Evolutionary conservation across 2,329 filamentous ascomycete species (phyloP), one percentile per base, ranked within the genome.

Genomic region (Colletotrichum sp.): DNA sequence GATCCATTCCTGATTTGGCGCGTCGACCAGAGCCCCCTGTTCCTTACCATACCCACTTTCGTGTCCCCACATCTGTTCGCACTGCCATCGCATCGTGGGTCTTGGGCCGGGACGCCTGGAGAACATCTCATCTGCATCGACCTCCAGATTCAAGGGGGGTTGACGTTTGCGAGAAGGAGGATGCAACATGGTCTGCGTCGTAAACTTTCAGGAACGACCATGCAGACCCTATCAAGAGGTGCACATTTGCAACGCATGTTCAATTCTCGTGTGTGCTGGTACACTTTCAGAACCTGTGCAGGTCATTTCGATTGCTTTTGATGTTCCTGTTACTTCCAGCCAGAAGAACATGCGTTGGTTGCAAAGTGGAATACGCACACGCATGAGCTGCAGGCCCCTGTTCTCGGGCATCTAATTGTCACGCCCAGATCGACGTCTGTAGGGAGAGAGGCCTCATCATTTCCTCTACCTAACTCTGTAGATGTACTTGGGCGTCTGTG

Each of bases 81-180:
- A 72, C 72, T 75, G 72, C 72, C 72, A 75, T 68, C 63, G 49
- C 69, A 59, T 52, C 24, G 68, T 67, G 68, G 68, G 72, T 62
- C 69, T 67, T 75, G 36, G 67, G 59, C 15, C 69, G 68, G 60
- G 52, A 62, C 62, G 68, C 18, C 52, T 63, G 69, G 68, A 66
- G 62, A 75, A 55, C n/a, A 62, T 60, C 55, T 68, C 34, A 67
- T 67, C 57, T 59, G 39, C 66, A 69, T 69, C 32, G 66, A 32
- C 39, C 39, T 44, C 32, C 8, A 52, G 34, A 16, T 6, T 18
- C 26, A 30, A 72, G 62, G 44, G 18, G 39, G 70, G 64, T 30
- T 66, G 34, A 18, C 63, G 21, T 16, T 34, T 36, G 62, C 34
- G 36, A 44, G 60, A 64, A 39, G 34, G 32, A 28, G 34, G 34